Percentiles rank a stretch among this genome's conserved stretches.
Conservation (phyloP, 495 filamentous ascomycete species). For the Neurospora hispaniola region DNA sequence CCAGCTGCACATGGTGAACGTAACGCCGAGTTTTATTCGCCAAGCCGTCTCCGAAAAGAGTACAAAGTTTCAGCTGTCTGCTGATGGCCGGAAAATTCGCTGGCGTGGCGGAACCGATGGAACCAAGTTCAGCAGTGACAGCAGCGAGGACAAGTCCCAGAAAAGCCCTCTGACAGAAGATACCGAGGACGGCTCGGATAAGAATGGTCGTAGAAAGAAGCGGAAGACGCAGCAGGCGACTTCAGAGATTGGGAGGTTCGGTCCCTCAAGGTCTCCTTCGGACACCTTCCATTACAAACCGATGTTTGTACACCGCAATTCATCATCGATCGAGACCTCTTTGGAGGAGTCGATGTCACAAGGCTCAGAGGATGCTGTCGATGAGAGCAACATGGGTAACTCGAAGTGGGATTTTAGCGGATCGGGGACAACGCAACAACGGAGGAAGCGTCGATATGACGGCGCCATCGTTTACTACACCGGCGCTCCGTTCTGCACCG, state of each 20-base stretch:
- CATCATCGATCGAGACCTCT: conserved; percentile 34
- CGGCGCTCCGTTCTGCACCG: conserved; percentile 62
- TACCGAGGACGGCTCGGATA: conserved; percentile 26
- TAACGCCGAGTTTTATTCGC: conserved; percentile 62
- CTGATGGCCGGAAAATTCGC: conserved; percentile 61
- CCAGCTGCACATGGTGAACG: conserved; percentile 67
- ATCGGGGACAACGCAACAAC: conserved; percentile 28
- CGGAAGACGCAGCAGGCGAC: conserved; percentile 21
- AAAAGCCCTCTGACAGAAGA: conserved; percentile 30
- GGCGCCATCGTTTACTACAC: conserved; percentile 78
- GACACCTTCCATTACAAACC: conserved; percentile 54
- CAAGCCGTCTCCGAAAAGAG: conserved; percentile 55
- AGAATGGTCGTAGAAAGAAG: conserved; percentile 26
- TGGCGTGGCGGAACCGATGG: conserved; percentile 59
- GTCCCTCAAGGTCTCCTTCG: conserved; percentile 24
- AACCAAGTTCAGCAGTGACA: conserved; percentile 49
- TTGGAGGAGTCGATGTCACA: conserved; percentile 27
- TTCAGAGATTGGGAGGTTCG: conserved; percentile 20
- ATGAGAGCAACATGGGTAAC: conserved; percentile 29
- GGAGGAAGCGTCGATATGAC: conserved; percentile 38
- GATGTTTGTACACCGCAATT: conserved; percentile 40
- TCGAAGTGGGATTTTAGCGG: conserved; percentile 33
- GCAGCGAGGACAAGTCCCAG: conserved; percentile 32
- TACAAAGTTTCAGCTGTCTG: conserved; percentile 58
- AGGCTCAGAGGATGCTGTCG: conserved; percentile 12